phyloP scores from a whole-genome alignment of 2,329 filamentous ascomycete genomes.

The Penicillium sumatraense region DNA sequence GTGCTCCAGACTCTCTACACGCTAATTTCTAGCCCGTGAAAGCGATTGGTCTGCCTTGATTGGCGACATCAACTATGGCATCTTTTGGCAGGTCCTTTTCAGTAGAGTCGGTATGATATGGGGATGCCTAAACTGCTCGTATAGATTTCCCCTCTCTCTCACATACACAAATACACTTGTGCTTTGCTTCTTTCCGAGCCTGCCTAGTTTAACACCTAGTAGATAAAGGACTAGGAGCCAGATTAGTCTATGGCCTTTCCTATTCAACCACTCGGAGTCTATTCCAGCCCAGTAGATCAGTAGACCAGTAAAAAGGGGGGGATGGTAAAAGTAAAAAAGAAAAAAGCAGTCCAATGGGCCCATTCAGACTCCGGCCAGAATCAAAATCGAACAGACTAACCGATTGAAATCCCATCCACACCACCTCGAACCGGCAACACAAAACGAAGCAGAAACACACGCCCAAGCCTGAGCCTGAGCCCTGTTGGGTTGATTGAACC shows the following conservation, averaged over 20 bases:
- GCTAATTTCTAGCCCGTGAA: not conserved
- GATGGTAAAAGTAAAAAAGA: not conserved
- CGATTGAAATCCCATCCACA: not conserved
- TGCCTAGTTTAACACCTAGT: not conserved
- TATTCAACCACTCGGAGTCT: not conserved
- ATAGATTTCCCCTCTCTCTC: not conserved
- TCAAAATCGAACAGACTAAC: not conserved
- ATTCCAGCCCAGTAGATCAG: not conserved
- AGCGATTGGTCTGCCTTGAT: not conserved
- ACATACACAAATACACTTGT: no score
- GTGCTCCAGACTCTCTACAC: not conserved
- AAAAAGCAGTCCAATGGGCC: not conserved
- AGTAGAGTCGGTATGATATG: not conserved
- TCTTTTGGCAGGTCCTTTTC: not conserved
- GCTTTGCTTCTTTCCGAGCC: no score
- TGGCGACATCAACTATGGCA: not conserved
- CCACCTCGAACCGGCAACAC: slow-evolving; percentile 4
- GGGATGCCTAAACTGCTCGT: not conserved
- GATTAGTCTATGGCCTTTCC: not conserved
- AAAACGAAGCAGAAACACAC: not conserved
- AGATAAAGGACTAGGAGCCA: not conserved
- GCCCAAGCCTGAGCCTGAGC: no score
- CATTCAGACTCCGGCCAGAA: not conserved
- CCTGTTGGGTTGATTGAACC: no score
- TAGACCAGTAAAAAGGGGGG: no score